Base-by-base conservation (phyloP, 2,329 filamentous ascomycete genomes). In the Ophiostoma montium region DNA sequence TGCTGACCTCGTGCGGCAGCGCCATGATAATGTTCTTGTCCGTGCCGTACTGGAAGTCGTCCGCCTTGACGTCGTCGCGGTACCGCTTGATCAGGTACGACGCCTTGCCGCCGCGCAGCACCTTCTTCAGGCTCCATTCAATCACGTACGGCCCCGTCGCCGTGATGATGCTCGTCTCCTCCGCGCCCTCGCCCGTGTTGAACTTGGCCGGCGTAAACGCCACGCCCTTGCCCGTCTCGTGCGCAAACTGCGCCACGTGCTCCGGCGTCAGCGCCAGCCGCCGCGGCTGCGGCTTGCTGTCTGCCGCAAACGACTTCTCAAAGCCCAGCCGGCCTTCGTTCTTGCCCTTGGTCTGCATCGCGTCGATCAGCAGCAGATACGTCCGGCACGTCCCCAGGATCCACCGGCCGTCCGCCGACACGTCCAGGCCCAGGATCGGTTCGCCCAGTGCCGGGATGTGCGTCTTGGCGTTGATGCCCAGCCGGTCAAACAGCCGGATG, bases 1-100 rank as follows among this genome's bases (percentile, higher is more conserved):
- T 96, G 65, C 95, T 94, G 57, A 98, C 92, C 64, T 96, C 89
- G 62, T 98, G 95, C 2, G 92, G 89, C 55, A 98, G 70, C 1
- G 92, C 92, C 33, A 98, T 90, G 60, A 98, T 95, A 59, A 98
- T 87, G 60, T 95, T 95, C 76, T 95, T 94, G 65, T 98, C 92
- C 5, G 83, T 89, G 43, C 90, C 90, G 60, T 88, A 98, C 60
- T 92, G 88, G 79, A 98, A 98, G 64, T 98, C 94, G 64, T 98
- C 92, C 4, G 92, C 92, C 72, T 94, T 95, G 61, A 98, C 88
- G 55, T 94, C 84, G 60, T 98, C 92, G 1, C 80, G 76, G 62
- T 98, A 98, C 15, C 92, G 83, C 73, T 96, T 95, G 73, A 98
- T 96, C 57, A 82, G 85, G 69, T 98, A 98, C 0, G 90, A 84